Evolutionary conservation across 148 eudicot genomes (phyloP), one percentile per base, ranked within the genome.

Genomic region (Oxyria digyna): DNA sequence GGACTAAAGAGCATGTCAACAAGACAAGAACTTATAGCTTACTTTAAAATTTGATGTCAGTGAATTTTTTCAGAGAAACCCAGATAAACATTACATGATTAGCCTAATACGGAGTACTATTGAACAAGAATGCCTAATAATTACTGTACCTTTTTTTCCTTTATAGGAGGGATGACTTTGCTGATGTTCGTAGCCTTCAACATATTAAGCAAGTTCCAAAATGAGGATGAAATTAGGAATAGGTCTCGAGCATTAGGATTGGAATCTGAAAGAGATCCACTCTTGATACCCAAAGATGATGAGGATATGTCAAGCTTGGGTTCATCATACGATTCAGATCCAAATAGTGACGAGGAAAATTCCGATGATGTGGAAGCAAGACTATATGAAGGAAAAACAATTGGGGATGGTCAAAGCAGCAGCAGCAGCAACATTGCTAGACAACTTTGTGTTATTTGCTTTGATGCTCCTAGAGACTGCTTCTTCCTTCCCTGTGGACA

Each of bases 401-500:
- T 57, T 23, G 80, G 67, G 68, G 92, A 79, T 41, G 81, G 77
- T 55, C 84, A 77, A 74, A 67, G 65, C 71, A 78, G 75, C 69
- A 76, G 42, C 42, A 67, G 65, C 71, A 78, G 75, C 69, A 76
- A 48, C 42, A 71, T 73, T 66, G 72, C 66, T 18, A 75, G 79
- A 26, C 85, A 82, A 42, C 85, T 84, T 42, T 91, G 97, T 79
- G 93, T 87, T 27, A 82, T 91, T 50, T 91, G 96, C 77, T 91
- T 82, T 65, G 93, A 89, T 74, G 89, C 91, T 79, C 86, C 91
- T 2, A 89, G 85, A 74, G 89, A 91, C 72, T 81, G 93, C 78
- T 91, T 91, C 81, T 91, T 91, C 82, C 81, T 91, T 69, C 97
- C 97, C 23, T 91, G 96, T 67, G 97, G 97, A 40, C 97, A 89